Percentiles rank a stretch among this genome's conserved stretches.
These are phyloP conservation scores for Abortiporus biennis DNA, from an alignment of 1,284 basidiomycete species.

Conservation along the genomic window DNA sequence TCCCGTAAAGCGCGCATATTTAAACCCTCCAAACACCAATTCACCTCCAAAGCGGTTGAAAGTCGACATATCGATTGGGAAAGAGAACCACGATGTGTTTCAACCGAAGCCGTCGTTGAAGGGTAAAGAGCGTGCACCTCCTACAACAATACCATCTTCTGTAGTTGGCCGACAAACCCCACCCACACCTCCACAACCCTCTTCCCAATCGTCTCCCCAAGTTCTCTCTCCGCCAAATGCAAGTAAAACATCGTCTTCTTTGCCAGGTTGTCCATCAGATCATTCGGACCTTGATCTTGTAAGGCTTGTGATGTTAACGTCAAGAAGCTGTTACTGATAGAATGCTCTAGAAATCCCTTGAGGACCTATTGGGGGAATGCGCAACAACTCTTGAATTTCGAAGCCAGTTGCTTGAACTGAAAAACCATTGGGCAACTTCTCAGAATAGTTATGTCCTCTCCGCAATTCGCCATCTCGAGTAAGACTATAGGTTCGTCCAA, in stretches of 20 bases:
- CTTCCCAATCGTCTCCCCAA: not conserved
- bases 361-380: slow-evolving; percentile 4
- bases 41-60: slow-evolving; percentile 21
- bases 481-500: too few relatives aligned
- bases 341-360: slow-evolving; percentile 6
- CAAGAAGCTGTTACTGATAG: too few relatives aligned
- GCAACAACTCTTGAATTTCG: not conserved
- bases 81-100: slow-evolving; percentile 24
- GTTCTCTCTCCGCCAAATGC: not conserved
- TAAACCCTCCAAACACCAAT: slow-evolving; percentile 11
- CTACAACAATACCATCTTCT: slow-evolving; percentile 10
- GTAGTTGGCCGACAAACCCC: slow-evolving; percentile 17
- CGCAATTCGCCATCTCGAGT: too few relatives aligned
- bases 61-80: slow-evolving; percentile 5
- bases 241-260: too few relatives aligned
- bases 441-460: too few relatives aligned
- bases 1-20: slow-evolving; percentile 22
- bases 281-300: too few relatives aligned
- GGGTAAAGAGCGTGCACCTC: slow-evolving; percentile 16
- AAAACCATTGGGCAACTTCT: too few relatives aligned
- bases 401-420: not conserved
- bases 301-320: too few relatives aligned
- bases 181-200: slow-evolving; percentile 21
- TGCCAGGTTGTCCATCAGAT: too few relatives aligned
- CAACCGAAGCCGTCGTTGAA: slow-evolving; percentile 14